Base-by-base conservation (phyloP, 139 green algal species). In the Chlamydomonas schloesseri region DNA sequence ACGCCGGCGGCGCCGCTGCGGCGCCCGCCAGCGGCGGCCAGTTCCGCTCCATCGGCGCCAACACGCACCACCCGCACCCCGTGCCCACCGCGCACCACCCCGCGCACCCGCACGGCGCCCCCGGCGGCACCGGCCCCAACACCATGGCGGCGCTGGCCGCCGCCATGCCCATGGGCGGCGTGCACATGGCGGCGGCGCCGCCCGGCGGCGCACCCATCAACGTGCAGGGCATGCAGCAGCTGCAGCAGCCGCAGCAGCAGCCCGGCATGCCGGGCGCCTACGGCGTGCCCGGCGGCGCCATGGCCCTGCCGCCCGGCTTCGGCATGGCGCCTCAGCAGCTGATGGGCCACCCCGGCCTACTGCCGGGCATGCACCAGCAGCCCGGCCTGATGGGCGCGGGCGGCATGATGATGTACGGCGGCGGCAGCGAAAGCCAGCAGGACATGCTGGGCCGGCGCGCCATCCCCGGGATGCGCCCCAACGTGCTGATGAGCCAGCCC, bases 21-120 rank as follows among this genome's bases (percentile, higher is more conserved):
- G 46, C 34, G 18, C 76, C 57, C 11, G 65, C 87, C 62, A 42
- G 67, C 28, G 60, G 77, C 26, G 55, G 73, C 55, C 71, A 74
- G 15, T 90, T 88, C 68, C 58, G 70, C 55, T 74, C 82, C 21
- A 84, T 88, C 31, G 77, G 67, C 74, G 73, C 81, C n/a, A 29
- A 70, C 13, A 37, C 83, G 29, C 76, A 73, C 76, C 76, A 83
- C 76, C 28, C 60, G 28, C 60, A 60, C 21, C 60, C 76, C 14
- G 11, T 83, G 29, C 62, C 76, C 37, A 73, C 60, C 17, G 2
- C 60, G 21, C 47, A 36, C 60, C 76, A 83, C 29, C 23, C 60
- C 21, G 55, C 55, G 60, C 60, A 67, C 18, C 60, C 23, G 60
- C 8, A n/a, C 60, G 60, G 60, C 60, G 24, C 3, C 60, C 8